Base-by-base conservation (phyloP, 257 asterid species). In the Nemophila menziesii region DNA sequence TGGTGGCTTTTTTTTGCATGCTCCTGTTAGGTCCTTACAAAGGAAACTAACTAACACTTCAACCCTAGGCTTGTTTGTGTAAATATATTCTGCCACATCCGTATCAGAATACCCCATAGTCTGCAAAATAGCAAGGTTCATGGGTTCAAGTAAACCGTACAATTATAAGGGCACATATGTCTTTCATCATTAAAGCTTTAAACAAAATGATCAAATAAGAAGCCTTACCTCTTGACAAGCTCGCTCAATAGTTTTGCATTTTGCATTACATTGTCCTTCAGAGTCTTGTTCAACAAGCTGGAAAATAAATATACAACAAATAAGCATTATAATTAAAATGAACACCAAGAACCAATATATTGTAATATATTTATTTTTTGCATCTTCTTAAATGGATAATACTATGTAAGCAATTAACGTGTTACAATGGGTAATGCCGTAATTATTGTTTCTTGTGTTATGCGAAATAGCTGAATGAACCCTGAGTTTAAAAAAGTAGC, bases 161-260 rank as follows among this genome's bases (percentile, higher is more conserved):
- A n/a, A n/a, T n/a, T n/a, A n/a, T n/a, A n/a, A n/a, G n/a, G n/a
- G n/a, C n/a, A n/a, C n/a, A n/a, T n/a, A n/a, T n/a, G 48, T 22
- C 41, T 39, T 12, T 13, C 36, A 27, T 3, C 22, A 15, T 13
- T 4, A 11, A 39, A 46, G 20, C 24, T 7, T 15, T 36, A 38
- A n/a, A 20, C 48, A 36, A 36, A 20, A 26, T 11, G 23, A 41
- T 43, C n/a, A n/a, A n/a, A n/a, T n/a, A 11, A 11, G 39, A 27
- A 36, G 39, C 38, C 60, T 78, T 45, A 84, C 98, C 92, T 90
- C 92, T 70, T 85, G 94, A 65, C 98, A 90, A 73, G 96, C 78
- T 50, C 93, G 70, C 70, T 90, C 96, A n/a, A 90, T 77, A 36
- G 96, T 90, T 60, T 85, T 90, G 77, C 98, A 90, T 56, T 90